Conservation (phyloP, 805 yeast genomes). For the Hermanozyma aechmeae region DNA sequence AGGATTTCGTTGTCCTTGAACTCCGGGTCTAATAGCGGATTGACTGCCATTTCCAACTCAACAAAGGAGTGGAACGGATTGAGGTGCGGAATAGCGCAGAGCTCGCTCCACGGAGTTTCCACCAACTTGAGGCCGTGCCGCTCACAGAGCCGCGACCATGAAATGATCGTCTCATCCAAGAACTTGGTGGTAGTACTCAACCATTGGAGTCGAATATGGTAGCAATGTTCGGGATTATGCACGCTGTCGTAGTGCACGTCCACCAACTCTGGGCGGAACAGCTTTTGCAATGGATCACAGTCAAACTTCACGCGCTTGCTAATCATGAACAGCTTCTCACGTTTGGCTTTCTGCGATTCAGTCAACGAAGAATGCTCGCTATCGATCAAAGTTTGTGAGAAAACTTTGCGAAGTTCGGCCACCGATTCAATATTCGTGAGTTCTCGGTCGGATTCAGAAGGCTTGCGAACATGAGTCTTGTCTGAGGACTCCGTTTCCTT, state of each 20-base stretch:
- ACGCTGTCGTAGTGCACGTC: slow-evolving; percentile 85
- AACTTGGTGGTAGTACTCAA: slow-evolving; percentile 74
- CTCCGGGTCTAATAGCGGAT: slow-evolving; percentile 63
- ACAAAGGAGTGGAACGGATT: slow-evolving; percentile 89
- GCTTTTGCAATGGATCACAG: slow-evolving; percentile 62
- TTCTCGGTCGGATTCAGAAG: slow-evolving; percentile 8
- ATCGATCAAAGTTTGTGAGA: slow-evolving; percentile 6
- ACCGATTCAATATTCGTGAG: slow-evolving; percentile 4
- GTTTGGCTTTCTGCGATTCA: slow-evolving; percentile 12
- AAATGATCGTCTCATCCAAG: slow-evolving; percentile 61
- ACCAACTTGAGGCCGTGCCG: slow-evolving; percentile 70
- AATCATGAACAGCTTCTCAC: slow-evolving; percentile 39
- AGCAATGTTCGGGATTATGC: slow-evolving; percentile 92
- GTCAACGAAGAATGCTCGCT: slow-evolving; percentile 10
- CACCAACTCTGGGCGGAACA: slow-evolving; percentile 69
- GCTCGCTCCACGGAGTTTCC: slow-evolving; percentile 87
- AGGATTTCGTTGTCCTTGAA: slow-evolving; percentile 34
- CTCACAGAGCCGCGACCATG: slow-evolving; percentile 79
- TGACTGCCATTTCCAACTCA: slow-evolving; percentile 51
- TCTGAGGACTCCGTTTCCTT: neutral
- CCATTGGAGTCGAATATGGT: slow-evolving; percentile 90
- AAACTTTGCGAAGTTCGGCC: slow-evolving; percentile 4
- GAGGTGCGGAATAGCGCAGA: slow-evolving; percentile 61
- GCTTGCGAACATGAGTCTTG: slow-evolving; percentile 6
- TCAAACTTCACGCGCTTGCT: slow-evolving; percentile 62